Base-by-base conservation (phyloP, 177 flowering plant species). In the Vitis hybrid region DNA sequence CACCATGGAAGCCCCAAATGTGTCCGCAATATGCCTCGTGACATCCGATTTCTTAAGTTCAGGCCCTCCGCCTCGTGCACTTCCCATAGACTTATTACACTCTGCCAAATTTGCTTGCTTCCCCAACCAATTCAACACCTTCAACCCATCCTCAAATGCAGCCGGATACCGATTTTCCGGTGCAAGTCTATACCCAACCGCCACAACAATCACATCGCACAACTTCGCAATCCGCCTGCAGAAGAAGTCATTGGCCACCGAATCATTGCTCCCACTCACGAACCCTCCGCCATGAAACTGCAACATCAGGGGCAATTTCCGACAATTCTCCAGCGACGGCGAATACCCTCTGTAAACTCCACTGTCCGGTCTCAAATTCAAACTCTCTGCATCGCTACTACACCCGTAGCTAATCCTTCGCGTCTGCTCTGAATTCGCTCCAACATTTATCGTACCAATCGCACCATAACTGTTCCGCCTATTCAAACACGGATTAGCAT, bases 1-100 rank as follows among this genome's bases (percentile, higher is more conserved):
- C 51, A 95, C 93, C 96, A 93, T 82, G 0, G 98, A 93, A 2
- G 97, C 89, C 50, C 99, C 99, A 72, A 95, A 93, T 0, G 89
- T 74, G 78, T 95, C 98, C 1, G 83, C 86, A 59, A 91, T 78
- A 66, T 86, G 89, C 74, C 88, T 56, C 55, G 80, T 82, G 39
- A 13, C 76, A 71, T 92, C 95, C 0, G 81, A 72, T 61, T 79
- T 92, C 86, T 82, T 83, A 49, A 67, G 60, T 70, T 88, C 92
- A 15, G 64, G 70, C 6, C 84, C 88, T 11, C 74, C 80, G 3
- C 76, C 81, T 2, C 82, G 76, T 2, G 66, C 56, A 70, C 22
- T 73, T 9, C 78, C 81, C 78, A 83, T 72, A 1, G 87, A 86
- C 73, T 88, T 90, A 68, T 84, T 81, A 70, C 94, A 91, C 73